Evolutionary conservation across 2,329 filamentous ascomycete species (phyloP), one percentile per base, ranked within the genome.

Genomic region (Trichoderma guizhouense): DNA sequence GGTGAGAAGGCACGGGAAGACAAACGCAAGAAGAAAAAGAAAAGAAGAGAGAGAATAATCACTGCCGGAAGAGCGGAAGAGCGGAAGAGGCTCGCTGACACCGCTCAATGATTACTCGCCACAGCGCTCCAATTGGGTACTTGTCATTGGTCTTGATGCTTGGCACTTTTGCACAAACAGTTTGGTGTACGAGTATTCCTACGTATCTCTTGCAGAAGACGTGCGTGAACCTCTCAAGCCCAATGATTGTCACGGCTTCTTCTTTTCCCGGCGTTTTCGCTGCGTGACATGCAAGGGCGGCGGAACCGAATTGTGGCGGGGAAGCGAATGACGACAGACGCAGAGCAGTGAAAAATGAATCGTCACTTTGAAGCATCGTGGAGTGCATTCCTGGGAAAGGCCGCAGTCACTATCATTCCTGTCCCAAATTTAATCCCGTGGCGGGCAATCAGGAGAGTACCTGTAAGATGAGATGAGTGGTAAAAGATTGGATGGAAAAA

Each of bases 301-400:
- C 36, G 57, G 43, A 70, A 64, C 57, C 14, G 36, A 36, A 26
- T 15, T 26, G 24, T 70, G 58, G 68, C 55, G 68, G 58, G 53
- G 65, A 68, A 60, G 53, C 53, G 53, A 68, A 39, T 57, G 64
- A 67, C 64, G 64, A 53, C 51, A 57, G 28, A 24, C 30, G 57
- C 15, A 36, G 65, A 26, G 36, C n/a, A 39, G 9, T 24, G 18
- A n/a, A 30, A 32, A 28, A 24, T 43, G 24, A 34, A 58, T 68
- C 21, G 53, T 58, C 53, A 30, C 65, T 32, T 58, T 58, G 53
- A 58, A 68, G 65, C 65, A 68, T 68, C 65, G 53, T 57, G 39
- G 39, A 39, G 39, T 34, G 43, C 65, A 68, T 68, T 68, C 65
- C 65, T 68, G 2, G 65, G 34, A 15, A 24, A 21, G 65, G 64